These are phyloP conservation scores for Butyriboletus loyo DNA, from an alignment of 768 basidiomycete genomes.

Conservation along the genomic window DNA sequence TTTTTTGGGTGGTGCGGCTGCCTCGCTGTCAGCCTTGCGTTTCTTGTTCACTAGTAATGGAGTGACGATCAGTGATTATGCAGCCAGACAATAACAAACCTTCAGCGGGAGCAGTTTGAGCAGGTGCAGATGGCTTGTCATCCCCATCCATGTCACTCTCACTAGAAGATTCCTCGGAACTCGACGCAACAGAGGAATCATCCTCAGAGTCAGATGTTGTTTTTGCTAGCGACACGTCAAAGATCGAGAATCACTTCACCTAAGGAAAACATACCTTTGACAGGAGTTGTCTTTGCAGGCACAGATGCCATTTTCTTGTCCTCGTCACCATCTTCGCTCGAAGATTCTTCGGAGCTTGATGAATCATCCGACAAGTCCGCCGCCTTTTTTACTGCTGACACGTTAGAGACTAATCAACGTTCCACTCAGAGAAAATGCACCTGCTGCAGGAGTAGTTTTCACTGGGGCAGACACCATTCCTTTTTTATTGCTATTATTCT, in stretches of 20 bases:
- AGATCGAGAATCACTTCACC: not conserved
- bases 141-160: constrained; percentile 2
- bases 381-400: not conserved
- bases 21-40: constrained; percentile 74
- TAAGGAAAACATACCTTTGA: constrained; percentile 24
- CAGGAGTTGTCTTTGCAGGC: constrained; percentile 44
- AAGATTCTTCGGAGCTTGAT: constrained; percentile 3
- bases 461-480: constrained; percentile 30
- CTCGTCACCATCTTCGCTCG: not conserved
- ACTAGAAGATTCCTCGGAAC: constrained; percentile 13
- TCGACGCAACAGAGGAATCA: constrained; percentile 5
- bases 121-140: constrained; percentile 30
- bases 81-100: constrained; percentile 29
- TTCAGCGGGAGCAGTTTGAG: constrained; percentile 40
- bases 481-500: not conserved
- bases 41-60: constrained; percentile 44
- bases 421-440: not conserved
- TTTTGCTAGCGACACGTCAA: not conserved
- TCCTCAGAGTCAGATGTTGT: not conserved
- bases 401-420: not conserved
- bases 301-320: not conserved
- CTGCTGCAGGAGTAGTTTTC: constrained; percentile 42
- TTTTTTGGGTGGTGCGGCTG: constrained; percentile 70
- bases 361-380: not conserved
- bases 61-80: constrained; percentile 1